A percentile compares a stretch with the other conserved stretches of the same genome.
These are phyloP conservation scores for Mesembryanthemum crystallinum DNA, from an alignment of 148 eudicot genomes.

Conservation along the genomic window DNA sequence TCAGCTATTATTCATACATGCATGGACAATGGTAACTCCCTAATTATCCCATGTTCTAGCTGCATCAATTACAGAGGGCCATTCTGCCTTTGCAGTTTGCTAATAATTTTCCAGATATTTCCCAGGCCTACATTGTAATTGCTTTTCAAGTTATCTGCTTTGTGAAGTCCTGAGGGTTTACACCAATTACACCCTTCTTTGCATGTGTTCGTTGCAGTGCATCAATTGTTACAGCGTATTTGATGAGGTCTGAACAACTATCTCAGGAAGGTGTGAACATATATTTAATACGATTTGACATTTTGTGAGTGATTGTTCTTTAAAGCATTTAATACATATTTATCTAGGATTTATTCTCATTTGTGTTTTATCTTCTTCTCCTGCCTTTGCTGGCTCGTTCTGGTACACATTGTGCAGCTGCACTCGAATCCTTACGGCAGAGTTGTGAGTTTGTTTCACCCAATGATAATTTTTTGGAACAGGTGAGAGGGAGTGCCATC, in stretches of 20 bases:
- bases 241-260: slow-evolving; percentile 84
- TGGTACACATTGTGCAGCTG: slow-evolving; percentile 50
- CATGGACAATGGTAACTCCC: not conserved
- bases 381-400: slow-evolving; percentile 17
- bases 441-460: slow-evolving; percentile 79
- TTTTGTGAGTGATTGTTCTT: not conserved
- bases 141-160: slow-evolving; percentile 31
- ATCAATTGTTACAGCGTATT: slow-evolving; percentile 84
- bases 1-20: not conserved
- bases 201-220: slow-evolving; percentile 73
- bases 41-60: not conserved
- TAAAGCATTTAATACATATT: slow-evolving; percentile 8
- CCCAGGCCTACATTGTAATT: not conserved
- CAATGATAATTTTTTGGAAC: slow-evolving; percentile 86
- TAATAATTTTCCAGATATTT: slow-evolving; percentile 10
- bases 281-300: not conserved
- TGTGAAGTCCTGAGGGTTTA: slow-evolving; percentile 36
- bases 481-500: slow-evolving; percentile 42
- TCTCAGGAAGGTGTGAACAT: slow-evolving; percentile 70
- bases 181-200: slow-evolving; percentile 47
- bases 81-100: slow-evolving; percentile 1
- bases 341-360: slow-evolving; percentile 7
- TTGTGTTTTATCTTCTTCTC: slow-evolving; percentile 18
- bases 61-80: not conserved
- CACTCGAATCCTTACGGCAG: slow-evolving; percentile 66